Evolutionary conservation across 1,139 yeast genomes (phyloP), one percentile per base, ranked within the genome.

Genomic region (Pichia sp.): DNA sequence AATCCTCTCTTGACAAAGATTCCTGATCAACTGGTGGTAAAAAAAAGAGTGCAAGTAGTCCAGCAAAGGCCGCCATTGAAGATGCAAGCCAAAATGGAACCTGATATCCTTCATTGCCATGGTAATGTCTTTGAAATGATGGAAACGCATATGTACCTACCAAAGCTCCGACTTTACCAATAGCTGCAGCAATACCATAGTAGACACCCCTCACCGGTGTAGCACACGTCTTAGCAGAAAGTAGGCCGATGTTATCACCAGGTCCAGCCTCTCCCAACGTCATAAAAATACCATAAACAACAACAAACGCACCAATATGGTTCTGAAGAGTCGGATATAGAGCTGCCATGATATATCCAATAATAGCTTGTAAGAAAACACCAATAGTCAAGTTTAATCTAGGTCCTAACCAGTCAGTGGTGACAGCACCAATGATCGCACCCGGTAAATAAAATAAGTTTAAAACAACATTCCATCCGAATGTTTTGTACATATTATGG

Each of bases 261-360:
- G 95, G 88, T 19, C 96, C 95, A 59, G 87, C 83, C 60, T 88
- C 96, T 50, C 97, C 97, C 33, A 85, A 67, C 6, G 95, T 67
- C 55, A 76, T 64, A 59, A 87, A 88, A 45, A 88, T 74, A 63
- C 96, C 97, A 55, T 80, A 87, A 16, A 83, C 81, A 27, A 86
- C 91, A 31, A 77, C 80, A 53, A 88, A 86, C 0, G 77, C 91
- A 22, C 75, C 96, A 53, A 86, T 64, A 49, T 81, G 74, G 31
- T 70, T 55, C 44, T 67, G 64, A 48, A 88, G 69, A 17, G 56
- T 52, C 27, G 67, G 63, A 55, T 82, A 78, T 36, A 69, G 62
- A n/a, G 77, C 91, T 38, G 94, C 88, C 88, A 88, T 81, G 47
- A 79, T 74, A 55, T 72, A 83, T n/a, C 96, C 96, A 47, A 88